These are phyloP conservation scores for Lachancea kluyveri DNA, from an alignment of 805 yeast species.

Conservation along the genomic window DNA sequence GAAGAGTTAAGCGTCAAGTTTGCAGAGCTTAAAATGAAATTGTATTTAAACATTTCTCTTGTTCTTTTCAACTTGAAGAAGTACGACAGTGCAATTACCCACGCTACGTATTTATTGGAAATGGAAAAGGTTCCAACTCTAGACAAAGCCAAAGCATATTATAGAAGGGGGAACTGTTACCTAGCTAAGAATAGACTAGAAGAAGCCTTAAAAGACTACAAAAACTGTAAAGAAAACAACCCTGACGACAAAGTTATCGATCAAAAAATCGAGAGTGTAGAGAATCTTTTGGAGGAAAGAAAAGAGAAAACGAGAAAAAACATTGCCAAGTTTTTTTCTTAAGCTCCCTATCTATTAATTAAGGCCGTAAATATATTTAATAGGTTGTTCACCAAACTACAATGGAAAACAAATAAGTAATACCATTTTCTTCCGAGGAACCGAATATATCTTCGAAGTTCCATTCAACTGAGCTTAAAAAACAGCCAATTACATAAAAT, in stretches of 20 bases:
- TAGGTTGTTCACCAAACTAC: too few relatives aligned
- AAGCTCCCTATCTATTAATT: not conserved
- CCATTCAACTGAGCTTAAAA: too few relatives aligned
- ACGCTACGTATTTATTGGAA: constrained; percentile 52
- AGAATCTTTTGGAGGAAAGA: constrained; percentile 34
- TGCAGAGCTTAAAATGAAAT: constrained; percentile 36
- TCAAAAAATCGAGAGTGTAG: constrained; percentile 38
- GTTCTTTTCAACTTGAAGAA: constrained; percentile 44
- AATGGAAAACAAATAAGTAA: too few relatives aligned
- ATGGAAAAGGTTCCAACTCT: constrained; percentile 31
- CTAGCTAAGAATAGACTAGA: constrained; percentile 40
- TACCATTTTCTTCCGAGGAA: too few relatives aligned
- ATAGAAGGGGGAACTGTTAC: constrained; percentile 47
- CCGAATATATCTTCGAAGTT: too few relatives aligned
- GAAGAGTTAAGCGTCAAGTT: constrained; percentile 46
- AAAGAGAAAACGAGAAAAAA: constrained; percentile 48
- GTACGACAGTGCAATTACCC: constrained; percentile 46
- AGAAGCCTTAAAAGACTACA: constrained; percentile 43
- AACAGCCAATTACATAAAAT: constrained; percentile 28
- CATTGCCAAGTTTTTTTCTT: constrained; percentile 57
- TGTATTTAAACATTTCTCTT: constrained; percentile 50
- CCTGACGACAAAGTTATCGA: constrained; percentile 47
- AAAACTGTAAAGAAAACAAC: constrained; percentile 37
- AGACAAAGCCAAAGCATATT: constrained; percentile 54
- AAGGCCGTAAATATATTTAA: not conserved